phyloP scores from a whole-genome alignment of 331 rosid species.

The Quercus tomentella region DNA sequence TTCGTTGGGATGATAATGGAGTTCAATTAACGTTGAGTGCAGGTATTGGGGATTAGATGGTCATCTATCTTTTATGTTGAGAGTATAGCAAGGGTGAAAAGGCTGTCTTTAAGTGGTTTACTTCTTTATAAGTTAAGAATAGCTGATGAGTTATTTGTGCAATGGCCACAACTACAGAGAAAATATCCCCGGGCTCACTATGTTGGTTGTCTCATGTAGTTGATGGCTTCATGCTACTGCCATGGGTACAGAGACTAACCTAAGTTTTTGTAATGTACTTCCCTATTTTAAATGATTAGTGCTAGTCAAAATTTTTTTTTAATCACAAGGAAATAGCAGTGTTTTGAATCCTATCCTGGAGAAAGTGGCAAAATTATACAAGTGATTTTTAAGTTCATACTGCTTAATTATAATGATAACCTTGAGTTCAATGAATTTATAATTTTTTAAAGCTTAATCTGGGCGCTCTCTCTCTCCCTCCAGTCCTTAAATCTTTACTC shows the following conservation, averaged over 20 bases:
- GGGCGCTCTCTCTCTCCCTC: no score
- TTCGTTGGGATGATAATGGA: slow-evolving; percentile 17
- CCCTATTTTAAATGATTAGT: no score
- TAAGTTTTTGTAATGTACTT: background rate
- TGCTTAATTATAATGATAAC: no score
- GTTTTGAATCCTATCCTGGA: no score
- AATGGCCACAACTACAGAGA: slow-evolving; percentile 77
- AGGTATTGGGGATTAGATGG: slow-evolving; percentile 82
- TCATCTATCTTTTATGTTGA: slow-evolving; percentile 86
- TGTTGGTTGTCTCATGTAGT: slow-evolving; percentile 93
- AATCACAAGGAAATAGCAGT: no score
- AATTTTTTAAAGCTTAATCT: no score
- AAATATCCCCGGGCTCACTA: slow-evolving; percentile 76
- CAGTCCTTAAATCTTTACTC: no score
- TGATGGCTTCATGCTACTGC: background rate
- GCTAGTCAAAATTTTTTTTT: no score
- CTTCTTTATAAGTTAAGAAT: slow-evolving; percentile 75
- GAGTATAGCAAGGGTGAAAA: slow-evolving; percentile 94
- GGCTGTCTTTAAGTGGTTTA: slow-evolving; percentile 84
- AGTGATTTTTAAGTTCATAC: no score
- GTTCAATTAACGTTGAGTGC: slow-evolving; percentile 15
- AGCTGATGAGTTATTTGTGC: slow-evolving; percentile 89
- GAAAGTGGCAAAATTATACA: no score
- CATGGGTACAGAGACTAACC: background rate
- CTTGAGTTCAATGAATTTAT: no score